Base-by-base conservation (phyloP, 2,329 filamentous ascomycete genomes). In the Ophiosphaerella narmari region DNA sequence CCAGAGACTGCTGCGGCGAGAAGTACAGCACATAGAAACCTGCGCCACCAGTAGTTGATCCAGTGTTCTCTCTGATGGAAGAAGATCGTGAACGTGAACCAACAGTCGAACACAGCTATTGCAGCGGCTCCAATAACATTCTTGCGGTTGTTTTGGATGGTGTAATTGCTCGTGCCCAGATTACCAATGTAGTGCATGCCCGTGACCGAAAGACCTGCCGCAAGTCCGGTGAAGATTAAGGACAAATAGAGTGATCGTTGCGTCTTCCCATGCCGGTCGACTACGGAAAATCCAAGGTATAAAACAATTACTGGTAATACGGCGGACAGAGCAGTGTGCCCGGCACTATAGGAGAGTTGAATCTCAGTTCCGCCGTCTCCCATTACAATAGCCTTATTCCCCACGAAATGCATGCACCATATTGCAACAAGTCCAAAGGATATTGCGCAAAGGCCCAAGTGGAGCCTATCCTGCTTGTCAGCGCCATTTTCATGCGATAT, bases 111-210 rank as follows among this genome's bases (percentile, higher is more conserved):
- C 5, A 89, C 80, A 7, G 90, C 86, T 57, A 93, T 90, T 44
- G 88, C 67, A 23, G 83, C 82, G 3, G 89, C 82, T 3, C 86
- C 87, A 3, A 86, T 75, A 16, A 93, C 80, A 63, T 84, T 83
- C 23, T 73, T 75, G 2, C 74, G 61, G 2, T 74, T 68, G 63
- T 92, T 91, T 12, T 77, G 73, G 64, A 87, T 86, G 6, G 69
- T 72, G 66, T 92, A 94, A 68, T 93, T 93, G 39, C 80, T 78
- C 57, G 92, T 89, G 37, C 89, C 89, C 24, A 87, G 82, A 66
- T 93, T 90, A 14, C 89, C 88, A 24, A 91, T 77, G 63, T 91
- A 93, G 70, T 92, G 88, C 89, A 93, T 92, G 23, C 86, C 87
- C 55, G 86, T 89, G 47, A 92, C 86, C 18, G 88, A 86, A 5